These are phyloP conservation scores for Schwanniomyces polymorphus DNA, from an alignment of 805 yeast genomes.

Conservation along the genomic window DNA sequence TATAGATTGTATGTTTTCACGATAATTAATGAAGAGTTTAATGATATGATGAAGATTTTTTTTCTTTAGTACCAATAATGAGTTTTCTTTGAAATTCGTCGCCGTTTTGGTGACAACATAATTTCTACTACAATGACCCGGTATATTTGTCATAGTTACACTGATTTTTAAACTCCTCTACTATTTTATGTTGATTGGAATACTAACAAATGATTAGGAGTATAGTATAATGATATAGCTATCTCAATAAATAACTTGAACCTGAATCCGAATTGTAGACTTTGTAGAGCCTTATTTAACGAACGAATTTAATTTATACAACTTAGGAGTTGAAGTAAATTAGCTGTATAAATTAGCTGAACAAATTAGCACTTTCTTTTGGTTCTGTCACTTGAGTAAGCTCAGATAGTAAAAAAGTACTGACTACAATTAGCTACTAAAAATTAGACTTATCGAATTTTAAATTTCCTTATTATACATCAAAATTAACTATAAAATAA, in stretches of 20 bases:
- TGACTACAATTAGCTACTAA: not conserved
- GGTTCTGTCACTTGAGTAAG: no score
- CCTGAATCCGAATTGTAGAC: not conserved
- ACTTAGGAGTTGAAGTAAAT: no score
- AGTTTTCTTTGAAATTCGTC: constrained; percentile 34
- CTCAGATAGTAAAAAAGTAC: not conserved
- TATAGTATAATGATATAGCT: not conserved
- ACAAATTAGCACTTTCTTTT: no score
- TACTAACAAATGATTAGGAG: constrained; percentile 1
- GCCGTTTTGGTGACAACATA: constrained; percentile 53
- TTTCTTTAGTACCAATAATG: constrained; percentile 34
- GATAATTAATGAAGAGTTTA: not conserved
- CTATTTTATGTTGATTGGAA: not conserved
- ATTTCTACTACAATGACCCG: constrained; percentile 54
- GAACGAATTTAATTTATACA: not conserved
- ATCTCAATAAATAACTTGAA: not conserved
- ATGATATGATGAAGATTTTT: constrained; percentile 34
- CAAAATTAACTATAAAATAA: constrained; percentile 5
- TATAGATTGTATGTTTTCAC: constrained; percentile 2
- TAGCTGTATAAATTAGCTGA: no score
- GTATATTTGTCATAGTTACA: constrained; percentile 87
- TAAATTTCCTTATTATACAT: constrained; percentile 18
- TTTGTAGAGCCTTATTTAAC: not conserved
- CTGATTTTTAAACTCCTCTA: constrained; percentile 43
- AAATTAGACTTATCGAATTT: constrained; percentile 1